Conservation (phyloP, 345 rosid species). For the Pugionium cornutum region DNA sequence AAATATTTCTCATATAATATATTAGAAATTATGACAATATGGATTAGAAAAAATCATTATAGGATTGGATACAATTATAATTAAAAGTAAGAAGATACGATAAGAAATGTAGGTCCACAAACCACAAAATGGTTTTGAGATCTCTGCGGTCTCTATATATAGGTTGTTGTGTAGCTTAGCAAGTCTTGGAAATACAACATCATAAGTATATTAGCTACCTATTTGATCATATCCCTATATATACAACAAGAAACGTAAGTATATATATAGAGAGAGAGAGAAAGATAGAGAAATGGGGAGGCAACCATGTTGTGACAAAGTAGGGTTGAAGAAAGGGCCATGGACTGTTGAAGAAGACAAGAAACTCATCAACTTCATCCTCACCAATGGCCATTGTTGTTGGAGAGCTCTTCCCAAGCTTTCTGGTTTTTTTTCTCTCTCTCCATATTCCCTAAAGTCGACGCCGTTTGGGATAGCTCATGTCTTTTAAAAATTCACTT, state of each 20-base stretch:
- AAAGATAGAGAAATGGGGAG: slow-evolving; percentile 68
- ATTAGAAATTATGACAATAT: not conserved
- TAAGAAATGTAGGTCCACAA: slow-evolving; percentile 41
- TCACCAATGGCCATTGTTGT: slow-evolving; percentile 92
- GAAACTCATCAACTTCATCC: slow-evolving; percentile 88
- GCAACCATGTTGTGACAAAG: slow-evolving; percentile 94
- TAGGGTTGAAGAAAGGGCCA: slow-evolving; percentile 94
- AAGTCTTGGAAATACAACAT: slow-evolving; percentile 23
- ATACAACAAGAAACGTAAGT: not conserved
- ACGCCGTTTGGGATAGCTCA: slow-evolving; percentile 5
- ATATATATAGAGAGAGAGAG: not conserved
- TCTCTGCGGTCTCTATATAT: slow-evolving; percentile 29
- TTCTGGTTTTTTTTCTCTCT: slow-evolving; percentile 38
- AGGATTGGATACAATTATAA: slow-evolving; percentile 9
- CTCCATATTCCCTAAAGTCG: not conserved
- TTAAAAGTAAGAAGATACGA: slow-evolving; percentile 26
- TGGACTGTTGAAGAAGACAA: slow-evolving; percentile 97
- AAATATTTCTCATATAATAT: no score
- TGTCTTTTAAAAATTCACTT: not conserved
- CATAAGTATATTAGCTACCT: slow-evolving; percentile 20
- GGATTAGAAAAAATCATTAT: not conserved
- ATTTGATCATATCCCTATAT: slow-evolving; percentile 9
- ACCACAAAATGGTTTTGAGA: slow-evolving; percentile 31
- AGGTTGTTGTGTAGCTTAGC: slow-evolving; percentile 40
- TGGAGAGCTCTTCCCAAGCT: slow-evolving; percentile 97